These are phyloP conservation scores for Malus sieversii DNA, from an alignment of 306 rosid species.

Conservation along the genomic window DNA sequence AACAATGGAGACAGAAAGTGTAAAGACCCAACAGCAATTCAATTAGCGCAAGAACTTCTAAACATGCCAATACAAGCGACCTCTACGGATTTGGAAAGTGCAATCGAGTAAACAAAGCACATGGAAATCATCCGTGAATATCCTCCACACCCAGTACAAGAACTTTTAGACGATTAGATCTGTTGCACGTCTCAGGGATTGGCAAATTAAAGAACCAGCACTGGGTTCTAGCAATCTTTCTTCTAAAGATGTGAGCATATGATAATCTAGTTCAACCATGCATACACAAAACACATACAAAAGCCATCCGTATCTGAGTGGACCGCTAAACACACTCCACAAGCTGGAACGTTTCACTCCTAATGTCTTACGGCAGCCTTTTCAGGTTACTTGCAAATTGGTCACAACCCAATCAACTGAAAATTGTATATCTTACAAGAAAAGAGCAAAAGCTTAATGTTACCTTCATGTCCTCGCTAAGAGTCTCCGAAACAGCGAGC, in stretches of 20 bases:
- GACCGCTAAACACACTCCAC: neutral
- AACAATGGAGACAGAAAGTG: neutral
- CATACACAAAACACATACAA: neutral
- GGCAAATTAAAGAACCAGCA: neutral
- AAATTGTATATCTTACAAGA: neutral
- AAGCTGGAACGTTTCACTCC: neutral
- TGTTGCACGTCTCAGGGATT: neutral
- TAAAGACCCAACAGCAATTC: neutral
- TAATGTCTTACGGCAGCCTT: neutral
- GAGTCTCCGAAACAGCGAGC: conserved; percentile 95
- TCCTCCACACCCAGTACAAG: neutral
- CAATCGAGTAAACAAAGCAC: neutral
- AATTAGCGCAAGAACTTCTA: neutral
- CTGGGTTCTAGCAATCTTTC: neutral
- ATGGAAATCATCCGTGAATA: neutral
- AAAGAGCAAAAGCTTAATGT: neutral
- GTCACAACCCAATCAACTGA: neutral
- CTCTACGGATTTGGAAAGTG: neutral
- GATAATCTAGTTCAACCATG: neutral
- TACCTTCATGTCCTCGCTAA: conserved; percentile 93
- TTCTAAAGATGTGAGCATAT: neutral
- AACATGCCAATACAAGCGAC: neutral
- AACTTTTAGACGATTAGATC: too few species aligned
- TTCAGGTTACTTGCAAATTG: neutral
- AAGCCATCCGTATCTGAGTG: neutral